Evolutionary conservation across 2,329 filamentous ascomycete genomes (phyloP).

Genomic region (Phaeosphaeriaceae sp.): DNA sequence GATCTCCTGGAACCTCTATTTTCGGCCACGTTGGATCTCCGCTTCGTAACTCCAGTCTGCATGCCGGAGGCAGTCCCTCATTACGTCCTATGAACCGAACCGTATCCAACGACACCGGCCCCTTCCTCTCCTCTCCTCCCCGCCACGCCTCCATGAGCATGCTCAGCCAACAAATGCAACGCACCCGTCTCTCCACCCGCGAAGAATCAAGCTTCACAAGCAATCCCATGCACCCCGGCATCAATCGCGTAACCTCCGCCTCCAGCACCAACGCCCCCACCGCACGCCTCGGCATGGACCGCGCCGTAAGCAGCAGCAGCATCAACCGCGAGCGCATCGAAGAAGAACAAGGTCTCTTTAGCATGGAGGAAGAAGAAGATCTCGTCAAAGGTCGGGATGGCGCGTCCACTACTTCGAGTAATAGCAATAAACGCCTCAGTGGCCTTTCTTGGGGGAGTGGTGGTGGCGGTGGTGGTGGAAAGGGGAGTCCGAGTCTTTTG

Average conservation of each 20-base stretch:
- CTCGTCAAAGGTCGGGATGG: conserved; percentile 41
- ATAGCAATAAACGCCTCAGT: conserved; percentile 46
- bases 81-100: conserved; percentile 59
- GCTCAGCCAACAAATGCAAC: conserved; percentile 64
- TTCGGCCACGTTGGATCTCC: conserved; percentile 70
- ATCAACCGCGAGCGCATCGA: conserved; percentile 50
- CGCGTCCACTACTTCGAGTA: conserved; percentile 41
- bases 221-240: conserved; percentile 69
- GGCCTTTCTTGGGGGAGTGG: conserved; percentile 47
- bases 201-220: conserved; percentile 35
- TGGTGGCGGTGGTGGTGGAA: conserved; percentile 45
- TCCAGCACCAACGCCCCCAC: conserved; percentile 40
- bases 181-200: conserved; percentile 50
- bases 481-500: conserved; percentile 42
- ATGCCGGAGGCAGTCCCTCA: conserved; percentile 57
- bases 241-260: conserved; percentile 51
- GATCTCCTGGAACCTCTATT: conserved; percentile 51
- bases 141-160: conserved; percentile 66
- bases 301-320: conserved; percentile 49
- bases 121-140: conserved; percentile 61
- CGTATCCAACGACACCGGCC: conserved; percentile 55
- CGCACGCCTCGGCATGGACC: conserved; percentile 44
- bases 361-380: conserved; percentile 52
- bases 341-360: conserved; percentile 52
- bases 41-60: conserved; percentile 65